Percentiles rank a stretch among this genome's conserved stretches.
Conservation (phyloP, 306 rosid genomes). For the Dryas octopetala region DNA sequence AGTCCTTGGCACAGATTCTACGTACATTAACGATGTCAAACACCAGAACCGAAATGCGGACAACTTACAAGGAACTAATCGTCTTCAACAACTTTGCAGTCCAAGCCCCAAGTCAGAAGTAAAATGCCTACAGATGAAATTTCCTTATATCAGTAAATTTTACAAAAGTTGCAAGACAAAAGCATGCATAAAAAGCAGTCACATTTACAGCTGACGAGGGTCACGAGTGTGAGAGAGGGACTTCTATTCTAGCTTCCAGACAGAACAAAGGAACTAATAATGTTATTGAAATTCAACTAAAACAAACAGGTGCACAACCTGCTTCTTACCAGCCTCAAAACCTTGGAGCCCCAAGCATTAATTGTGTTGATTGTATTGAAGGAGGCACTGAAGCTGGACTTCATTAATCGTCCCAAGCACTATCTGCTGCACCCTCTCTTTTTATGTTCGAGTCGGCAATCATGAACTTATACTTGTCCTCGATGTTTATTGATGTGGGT, state of each 20-base stretch:
- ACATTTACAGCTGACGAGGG: neutral
- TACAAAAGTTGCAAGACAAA: constrained; percentile 8
- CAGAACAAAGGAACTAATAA: no score
- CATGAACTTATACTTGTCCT: constrained; percentile 84
- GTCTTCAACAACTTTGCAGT: constrained; percentile 30
- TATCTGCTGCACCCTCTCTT: constrained; percentile 75
- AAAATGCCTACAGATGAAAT: constrained; percentile 33
- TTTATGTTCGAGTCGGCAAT: constrained; percentile 45
- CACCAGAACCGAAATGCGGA: constrained; percentile 22
- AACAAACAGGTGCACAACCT: neutral
- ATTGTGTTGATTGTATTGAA: constrained; percentile 22
- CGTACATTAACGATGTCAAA: constrained; percentile 36
- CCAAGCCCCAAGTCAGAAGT: constrained; percentile 32
- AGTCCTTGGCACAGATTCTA: constrained; percentile 33
- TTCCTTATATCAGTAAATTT: constrained; percentile 22
- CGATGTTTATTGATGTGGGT: constrained; percentile 56
- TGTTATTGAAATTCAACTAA: no score
- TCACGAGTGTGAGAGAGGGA: neutral
- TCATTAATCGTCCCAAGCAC: constrained; percentile 82
- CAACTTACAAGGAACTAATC: constrained; percentile 33
- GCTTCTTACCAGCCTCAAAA: constrained; percentile 24
- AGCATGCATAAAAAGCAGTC: constrained; percentile 14
- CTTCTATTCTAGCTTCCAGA: neutral
- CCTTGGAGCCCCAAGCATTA: constrained; percentile 30
- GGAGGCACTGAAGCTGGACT: constrained; percentile 18